Percentiles rank a stretch among this genome's conserved stretches.
These are phyloP conservation scores for Euphorbia schlechtendalii DNA, from an alignment of 441 rosid genomes.

Conservation along the genomic window DNA sequence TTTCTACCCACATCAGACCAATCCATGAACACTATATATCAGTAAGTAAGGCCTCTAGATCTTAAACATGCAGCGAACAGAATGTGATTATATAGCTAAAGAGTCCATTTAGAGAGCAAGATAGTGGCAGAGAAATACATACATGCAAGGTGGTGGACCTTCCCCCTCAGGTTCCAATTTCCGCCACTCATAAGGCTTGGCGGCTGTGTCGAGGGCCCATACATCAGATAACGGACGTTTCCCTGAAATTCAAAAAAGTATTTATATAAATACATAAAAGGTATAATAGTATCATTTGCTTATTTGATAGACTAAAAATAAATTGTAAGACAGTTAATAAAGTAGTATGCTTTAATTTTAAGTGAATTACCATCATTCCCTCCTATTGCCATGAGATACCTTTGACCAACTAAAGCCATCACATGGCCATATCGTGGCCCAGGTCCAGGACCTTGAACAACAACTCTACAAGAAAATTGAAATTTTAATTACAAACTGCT, in stretches of 20 bases:
- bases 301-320: too few relatives aligned
- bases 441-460: slow-evolving; percentile 99
- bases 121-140: slow-evolving; percentile 23
- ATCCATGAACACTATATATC: not conserved
- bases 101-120: not conserved
- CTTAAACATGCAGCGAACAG: not conserved
- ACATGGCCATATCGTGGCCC: slow-evolving; percentile 99
- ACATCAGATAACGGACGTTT: slow-evolving; percentile 97
- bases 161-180: slow-evolving; percentile 99
- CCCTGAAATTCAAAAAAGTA: slow-evolving; percentile 43
- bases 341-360: slow-evolving; percentile 12
- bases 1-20: not conserved
- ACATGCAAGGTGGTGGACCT: slow-evolving; percentile 99
- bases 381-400: slow-evolving; percentile 91
- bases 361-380: slow-evolving; percentile 74
- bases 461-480: slow-evolving; percentile 59
- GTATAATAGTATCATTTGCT: too few relatives aligned
- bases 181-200: slow-evolving; percentile 99
- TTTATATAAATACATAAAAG: not conserved
- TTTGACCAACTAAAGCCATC: slow-evolving; percentile 99
- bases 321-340: slow-evolving; percentile 1
- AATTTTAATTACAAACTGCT: slow-evolving; percentile 20
- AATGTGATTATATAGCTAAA: not conserved
- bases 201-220: slow-evolving; percentile 99
- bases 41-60: not conserved